Base-by-base conservation (phyloP, 1,139 yeast species). In the Kodamaea alishanica region DNA sequence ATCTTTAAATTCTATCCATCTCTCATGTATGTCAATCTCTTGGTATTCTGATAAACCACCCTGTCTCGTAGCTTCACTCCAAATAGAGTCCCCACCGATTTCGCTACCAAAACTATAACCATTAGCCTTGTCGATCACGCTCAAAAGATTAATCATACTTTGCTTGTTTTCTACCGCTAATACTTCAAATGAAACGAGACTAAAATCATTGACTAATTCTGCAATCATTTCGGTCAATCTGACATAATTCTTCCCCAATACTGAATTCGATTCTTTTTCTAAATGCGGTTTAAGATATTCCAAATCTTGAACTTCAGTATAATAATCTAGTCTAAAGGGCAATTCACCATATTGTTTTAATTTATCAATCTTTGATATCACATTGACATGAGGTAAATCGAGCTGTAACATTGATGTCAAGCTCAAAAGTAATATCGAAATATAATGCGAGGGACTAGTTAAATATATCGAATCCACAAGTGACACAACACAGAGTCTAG, bases 31-130 rank as follows among this genome's bases (percentile, higher is more conserved):
- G 56, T 90, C 96, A 6, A 82, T 70, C 12, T 65, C 68, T 37
- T 70, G 72, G 33, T 51, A 52, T 3, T 74, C 77, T 0, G 73
- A 70, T 38, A 67, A 61, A 2, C 89, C 86, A 5, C 82, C 79
- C 50, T 86, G 92, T 46, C 98, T 73, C 1, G 92, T 77, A 0
- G 97, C 96, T 51, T 90, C 96, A 10, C 90, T 85, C 98, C 98
- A 94, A 3, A 92, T 81, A 0, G 94, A 77, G 57, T 94, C 99
- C 11, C 97, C 97, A 3, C 97, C 96, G 9, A 90, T 73, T 51
- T 94, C 99, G 26, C 89, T 84, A 0, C 99, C 99, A 66, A 87
- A 89, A 49, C 86, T 75, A 57, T 94, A 94, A 0, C 99, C 99
- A 50, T 83, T 86, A 2, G 97, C 94, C 56, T 85, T 88, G 56